phyloP scores from a whole-genome alignment of 371 early-diverging fungal species.

The Lichtheimia ornata region DNA sequence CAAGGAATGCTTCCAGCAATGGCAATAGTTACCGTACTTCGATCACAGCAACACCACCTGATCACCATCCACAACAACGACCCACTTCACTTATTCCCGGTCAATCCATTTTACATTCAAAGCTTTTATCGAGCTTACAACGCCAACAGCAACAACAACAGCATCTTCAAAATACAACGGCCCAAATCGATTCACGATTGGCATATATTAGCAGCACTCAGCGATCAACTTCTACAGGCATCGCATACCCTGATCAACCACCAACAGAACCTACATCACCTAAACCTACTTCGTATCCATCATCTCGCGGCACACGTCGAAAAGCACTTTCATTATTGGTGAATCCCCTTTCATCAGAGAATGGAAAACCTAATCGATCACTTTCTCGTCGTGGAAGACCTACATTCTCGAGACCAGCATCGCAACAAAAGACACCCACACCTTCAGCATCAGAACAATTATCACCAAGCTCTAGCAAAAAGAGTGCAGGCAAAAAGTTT shows the following conservation, averaged over 20 bases:
- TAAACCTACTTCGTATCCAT: constrained; percentile 13
- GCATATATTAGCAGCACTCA: too few relatives aligned
- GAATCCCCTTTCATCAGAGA: constrained; percentile 30
- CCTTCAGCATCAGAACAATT: constrained; percentile 43
- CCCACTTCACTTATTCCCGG: neutral
- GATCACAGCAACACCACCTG: neutral
- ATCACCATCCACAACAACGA: neutral
- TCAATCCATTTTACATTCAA: constrained; percentile 40
- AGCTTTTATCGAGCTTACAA: constrained; percentile 42
- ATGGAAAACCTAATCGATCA: neutral
- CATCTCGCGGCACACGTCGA: constrained; percentile 46
- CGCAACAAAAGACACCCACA: constrained; percentile 3
- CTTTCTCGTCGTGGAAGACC: neutral
- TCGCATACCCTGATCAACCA: too few relatives aligned
- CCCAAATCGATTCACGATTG: too few relatives aligned
- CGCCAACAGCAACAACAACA: constrained; percentile 21
- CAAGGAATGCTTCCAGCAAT: constrained; percentile 32
- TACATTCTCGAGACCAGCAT: neutral
- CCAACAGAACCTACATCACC: neutral
- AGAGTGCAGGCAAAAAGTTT: constrained; percentile 63
- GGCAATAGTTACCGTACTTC: constrained; percentile 6
- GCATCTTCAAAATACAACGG: neutral
- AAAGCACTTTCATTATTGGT: constrained; percentile 61
- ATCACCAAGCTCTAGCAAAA: constrained; percentile 31
- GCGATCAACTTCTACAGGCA: neutral